Evolutionary conservation across 768 basidiomycete species (phyloP).

Genomic region (Jaapia argillacea): DNA sequence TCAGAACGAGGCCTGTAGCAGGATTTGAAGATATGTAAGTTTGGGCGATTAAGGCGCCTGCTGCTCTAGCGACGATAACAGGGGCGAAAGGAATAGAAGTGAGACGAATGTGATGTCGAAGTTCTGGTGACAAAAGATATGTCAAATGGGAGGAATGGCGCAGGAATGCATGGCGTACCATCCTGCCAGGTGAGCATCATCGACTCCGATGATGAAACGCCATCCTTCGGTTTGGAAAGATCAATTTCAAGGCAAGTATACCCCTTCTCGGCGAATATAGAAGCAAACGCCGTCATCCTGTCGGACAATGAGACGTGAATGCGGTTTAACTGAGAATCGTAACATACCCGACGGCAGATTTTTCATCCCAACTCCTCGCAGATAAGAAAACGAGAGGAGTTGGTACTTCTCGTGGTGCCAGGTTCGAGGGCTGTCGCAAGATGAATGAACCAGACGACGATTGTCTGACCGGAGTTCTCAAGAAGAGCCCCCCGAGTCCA

Average conservation of each 20-base stretch:
- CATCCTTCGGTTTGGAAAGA: slow-evolving; percentile 20
- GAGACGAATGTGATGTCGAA: slow-evolving; percentile 30
- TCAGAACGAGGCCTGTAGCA: slow-evolving; percentile 49
- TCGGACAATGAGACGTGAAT: not conserved
- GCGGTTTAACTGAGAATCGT: not conserved
- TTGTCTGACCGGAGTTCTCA: not conserved
- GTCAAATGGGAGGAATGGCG: not conserved
- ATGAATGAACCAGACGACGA: slow-evolving; percentile 12
- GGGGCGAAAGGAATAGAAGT: slow-evolving; percentile 45
- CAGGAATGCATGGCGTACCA: not conserved
- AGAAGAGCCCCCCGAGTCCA: not conserved
- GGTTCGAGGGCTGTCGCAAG: slow-evolving; percentile 26
- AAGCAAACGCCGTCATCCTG: slow-evolving; percentile 26
- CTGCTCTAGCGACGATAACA: slow-evolving; percentile 39
- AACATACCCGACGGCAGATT: slow-evolving; percentile 27
- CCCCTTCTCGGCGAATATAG: slow-evolving; percentile 35
- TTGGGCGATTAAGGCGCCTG: slow-evolving; percentile 48
- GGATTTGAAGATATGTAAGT: slow-evolving; percentile 62
- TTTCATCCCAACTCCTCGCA: slow-evolving; percentile 31
- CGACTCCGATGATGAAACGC: slow-evolving; percentile 7
- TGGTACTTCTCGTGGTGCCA: slow-evolving; percentile 36
- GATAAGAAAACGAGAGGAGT: slow-evolving; percentile 47
- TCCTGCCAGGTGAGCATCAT: too few relatives aligned
- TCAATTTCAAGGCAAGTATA: slow-evolving; percentile 38
- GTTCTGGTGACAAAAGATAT: slow-evolving; percentile 25